Base-by-base conservation (phyloP, 2,329 filamentous ascomycete genomes). In the Colletotrichum lentis region DNA sequence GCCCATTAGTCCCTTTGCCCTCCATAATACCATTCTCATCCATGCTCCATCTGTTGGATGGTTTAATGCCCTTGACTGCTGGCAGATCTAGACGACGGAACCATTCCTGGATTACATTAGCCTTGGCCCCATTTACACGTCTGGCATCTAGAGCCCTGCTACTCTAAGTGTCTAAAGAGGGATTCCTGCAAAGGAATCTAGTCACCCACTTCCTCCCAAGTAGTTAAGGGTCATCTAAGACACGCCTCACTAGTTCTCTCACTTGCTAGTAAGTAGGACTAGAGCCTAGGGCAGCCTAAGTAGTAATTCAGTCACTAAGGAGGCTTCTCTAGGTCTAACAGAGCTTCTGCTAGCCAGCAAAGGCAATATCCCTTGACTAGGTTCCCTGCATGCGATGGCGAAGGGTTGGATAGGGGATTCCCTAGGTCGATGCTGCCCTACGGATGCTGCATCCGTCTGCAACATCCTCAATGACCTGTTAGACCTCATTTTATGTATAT, bases 391-490 rank as follows among this genome's bases (percentile, higher is more conserved):
- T 49, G 0, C 3, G n/a, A 12, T n/a, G 10, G 12, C 14, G 5
- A 3, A 59, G 18, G 6, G 44, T 59, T 39, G n/a, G 22, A 18
- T 8, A 7, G 22, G 56, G 56, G 27, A 59, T 49, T 4, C 56
- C 44, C 6, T 16, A 59, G 16, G 43, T 27, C 1, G 10, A 50
- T 49, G 31, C 44, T 14, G 24, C 43, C 16, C 27, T 59, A 14
- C 5, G 11, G 3, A 49, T 22, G 20, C 57, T 60, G 10, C 5
- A 3, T 20, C 60, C 73, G 22, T 43, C 77, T 39, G 41, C 72
- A 16, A 72, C 72, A 22, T 44, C 57, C 11, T 60, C 6, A 39
- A 60, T 10, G 5, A 46, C 57, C 12, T 52, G 6, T 8, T 20
- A 6, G 22, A 60, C n/a, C 1, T 60, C 4, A 52, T 43, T 35